Base-by-base conservation (phyloP, 164 flowering plant genomes). In the Piper betle region DNA sequence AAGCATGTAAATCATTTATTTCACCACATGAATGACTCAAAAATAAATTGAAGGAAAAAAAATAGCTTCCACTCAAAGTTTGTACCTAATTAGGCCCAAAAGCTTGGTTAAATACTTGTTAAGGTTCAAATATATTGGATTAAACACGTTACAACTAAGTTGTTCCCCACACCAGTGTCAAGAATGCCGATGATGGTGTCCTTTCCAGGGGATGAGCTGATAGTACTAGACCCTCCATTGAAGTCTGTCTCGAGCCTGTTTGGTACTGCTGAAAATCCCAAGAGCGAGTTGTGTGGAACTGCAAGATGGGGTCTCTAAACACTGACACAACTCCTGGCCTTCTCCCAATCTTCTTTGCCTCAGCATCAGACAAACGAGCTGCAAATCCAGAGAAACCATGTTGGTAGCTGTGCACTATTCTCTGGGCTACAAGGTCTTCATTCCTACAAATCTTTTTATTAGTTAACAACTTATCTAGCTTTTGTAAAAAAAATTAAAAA, bases 221-320 rank as follows among this genome's bases (percentile, higher is more conserved):
- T 17, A 40, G 33, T 25, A 25, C 13, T 50, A 11, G 71, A 64
- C 42, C 52, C 37, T 11, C 67, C 62, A 2, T 40, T 57, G 4
- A 74, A 60, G 64, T 74, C 72, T 0, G 66, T 64, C 59, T 57
- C 61, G 0, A 72, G 56, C 7, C 71, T 1, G 71, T 73, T 65
- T 75, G 81, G 53, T 69, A 69, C 61, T 77, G 72, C 37, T 82
- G 57, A 66, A 84, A 84, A 52, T 82, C 86, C 86, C 84, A 80
- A 2, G 86, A 82, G 9, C 77, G 80, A 39, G 88, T 84, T 12
- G 88, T 84, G 68, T 84, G 88, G 56, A 84, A 81, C n/a, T 82
- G 64, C 10, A 68, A 48, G 7, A 73, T 12, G 2, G 81, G 77
- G 61, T 82, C 87, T 5, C 53, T 74, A 63, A 85, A 82, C 6